Conservation (phyloP, 2,329 filamentous ascomycete genomes). For the Scedosporium apiospermum region DNA sequence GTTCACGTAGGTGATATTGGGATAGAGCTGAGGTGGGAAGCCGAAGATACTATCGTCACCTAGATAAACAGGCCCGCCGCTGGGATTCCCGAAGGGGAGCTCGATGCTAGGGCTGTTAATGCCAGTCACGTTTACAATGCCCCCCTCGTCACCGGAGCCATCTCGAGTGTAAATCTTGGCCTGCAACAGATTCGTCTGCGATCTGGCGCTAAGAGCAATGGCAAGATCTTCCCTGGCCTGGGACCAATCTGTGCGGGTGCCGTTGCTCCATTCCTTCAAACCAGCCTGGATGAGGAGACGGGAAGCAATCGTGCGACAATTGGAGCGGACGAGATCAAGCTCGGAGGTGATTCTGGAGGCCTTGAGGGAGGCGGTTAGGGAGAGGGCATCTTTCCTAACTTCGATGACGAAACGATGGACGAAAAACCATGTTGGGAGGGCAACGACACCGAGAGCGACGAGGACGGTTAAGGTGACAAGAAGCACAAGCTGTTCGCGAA, state of each 20-base stretch:
- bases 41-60: conserved; percentile 62
- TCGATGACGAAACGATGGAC: conserved; percentile 43
- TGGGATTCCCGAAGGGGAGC: conserved; percentile 50
- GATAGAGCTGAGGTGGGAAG: conserved; percentile 65
- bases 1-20: conserved; percentile 61
- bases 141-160: conserved; percentile 41
- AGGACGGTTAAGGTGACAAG: conserved; percentile 70
- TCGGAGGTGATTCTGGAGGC: conserved; percentile 72
- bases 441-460: conserved; percentile 65
- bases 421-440: conserved; percentile 63
- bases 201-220: conserved; percentile 57
- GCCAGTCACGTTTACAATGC: conserved; percentile 57
- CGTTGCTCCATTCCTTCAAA: conserved; percentile 39
- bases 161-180: conserved; percentile 65
- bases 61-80: conserved; percentile 51
- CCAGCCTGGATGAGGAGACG: conserved; percentile 49
- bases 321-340: conserved; percentile 69
- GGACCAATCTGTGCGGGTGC: conserved; percentile 55
- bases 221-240: conserved; percentile 54
- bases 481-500: conserved; percentile 75
- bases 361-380: conserved; percentile 77
- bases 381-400: conserved; percentile 51
- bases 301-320: conserved; percentile 62
- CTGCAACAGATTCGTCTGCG: conserved; percentile 54
- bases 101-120: conserved; percentile 35